These are phyloP conservation scores for Amylocarpus encephaloides DNA, from an alignment of 2,329 filamentous ascomycete genomes.

Conservation along the genomic window DNA sequence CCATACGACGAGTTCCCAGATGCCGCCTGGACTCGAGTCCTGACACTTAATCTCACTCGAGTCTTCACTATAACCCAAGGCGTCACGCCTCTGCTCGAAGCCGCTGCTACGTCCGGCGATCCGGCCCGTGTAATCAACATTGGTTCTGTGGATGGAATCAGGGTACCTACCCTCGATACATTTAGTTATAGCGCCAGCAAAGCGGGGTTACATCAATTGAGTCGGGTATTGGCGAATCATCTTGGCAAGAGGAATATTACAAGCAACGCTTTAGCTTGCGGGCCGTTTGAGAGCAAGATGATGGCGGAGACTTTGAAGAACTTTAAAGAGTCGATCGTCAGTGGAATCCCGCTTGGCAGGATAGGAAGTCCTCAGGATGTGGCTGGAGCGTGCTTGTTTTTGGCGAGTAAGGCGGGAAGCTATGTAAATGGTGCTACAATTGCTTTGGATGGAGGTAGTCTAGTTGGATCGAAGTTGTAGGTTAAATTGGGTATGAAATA, in stretches of 20 bases:
- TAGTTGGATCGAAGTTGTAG: slow-evolving; percentile 42
- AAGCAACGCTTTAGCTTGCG: slow-evolving; percentile 64
- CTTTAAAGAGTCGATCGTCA: slow-evolving; percentile 48
- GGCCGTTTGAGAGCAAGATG: slow-evolving; percentile 66
- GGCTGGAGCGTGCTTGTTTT: slow-evolving; percentile 64
- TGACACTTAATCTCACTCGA: slow-evolving; percentile 56
- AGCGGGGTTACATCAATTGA: slow-evolving; percentile 58
- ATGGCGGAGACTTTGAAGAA: slow-evolving; percentile 64
- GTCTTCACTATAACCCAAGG: slow-evolving; percentile 60
- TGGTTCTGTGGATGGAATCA: slow-evolving; percentile 56
- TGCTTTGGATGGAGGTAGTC: slow-evolving; percentile 52
- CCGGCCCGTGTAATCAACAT: slow-evolving; percentile 59
- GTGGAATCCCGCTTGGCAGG: slow-evolving; percentile 56
- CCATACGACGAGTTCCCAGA: slow-evolving; percentile 54
- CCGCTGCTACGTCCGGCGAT: slow-evolving; percentile 36
- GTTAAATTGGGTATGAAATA: not conserved
- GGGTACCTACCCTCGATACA: slow-evolving; percentile 52
- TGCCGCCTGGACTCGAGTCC: slow-evolving; percentile 49
- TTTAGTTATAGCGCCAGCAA: slow-evolving; percentile 57
- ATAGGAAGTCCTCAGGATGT: slow-evolving; percentile 65
- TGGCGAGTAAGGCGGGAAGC: slow-evolving; percentile 60
- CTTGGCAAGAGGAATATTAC: slow-evolving; percentile 55
- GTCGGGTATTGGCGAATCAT: slow-evolving; percentile 56
- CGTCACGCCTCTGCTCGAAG: slow-evolving; percentile 56
- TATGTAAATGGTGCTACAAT: slow-evolving; percentile 62